Conservation (phyloP, 1,139 yeast genomes). For the Debaryomyces robertsiae region DNA sequence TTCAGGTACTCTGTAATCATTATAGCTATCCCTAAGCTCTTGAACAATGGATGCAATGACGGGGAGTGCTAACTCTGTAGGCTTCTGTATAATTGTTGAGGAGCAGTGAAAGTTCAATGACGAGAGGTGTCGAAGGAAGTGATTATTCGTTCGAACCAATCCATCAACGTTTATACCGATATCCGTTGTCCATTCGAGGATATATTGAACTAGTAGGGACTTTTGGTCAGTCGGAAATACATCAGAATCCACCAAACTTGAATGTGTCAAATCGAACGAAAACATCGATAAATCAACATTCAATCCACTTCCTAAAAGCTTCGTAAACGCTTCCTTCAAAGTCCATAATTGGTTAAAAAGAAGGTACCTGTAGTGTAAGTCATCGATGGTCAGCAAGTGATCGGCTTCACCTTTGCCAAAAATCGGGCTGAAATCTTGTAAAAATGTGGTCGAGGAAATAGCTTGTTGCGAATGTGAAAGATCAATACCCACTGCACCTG, state of each 20-base stretch:
- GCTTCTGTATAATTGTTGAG: conserved; percentile 21
- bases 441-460: conserved; percentile 31
- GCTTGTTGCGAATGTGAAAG: conserved; percentile 56
- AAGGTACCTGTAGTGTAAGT: conserved; percentile 23
- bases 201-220: not conserved
- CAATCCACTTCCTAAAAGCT: conserved; percentile 62
- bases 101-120: conserved; percentile 21
- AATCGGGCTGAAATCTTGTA: conserved; percentile 51
- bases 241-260: conserved; percentile 1
- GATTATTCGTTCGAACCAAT: conserved; percentile 11
- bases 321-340: conserved; percentile 69
- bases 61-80: conserved; percentile 20
- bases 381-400: conserved; percentile 24
- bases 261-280: conserved; percentile 15
- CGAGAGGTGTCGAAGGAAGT: conserved; percentile 14
- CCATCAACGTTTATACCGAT: conserved; percentile 15
- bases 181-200: conserved; percentile 18
- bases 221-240: not conserved
- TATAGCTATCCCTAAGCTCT: too few species aligned
- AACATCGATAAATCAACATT: conserved; percentile 49
- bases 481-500: conserved; percentile 57
- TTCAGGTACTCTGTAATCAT: too few species aligned
- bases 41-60: conserved; percentile 30
- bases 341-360: conserved; percentile 67
- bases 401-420: conserved; percentile 47